Base-by-base conservation (phyloP, 1,284 basidiomycete genomes). In the Naganishia albida region DNA sequence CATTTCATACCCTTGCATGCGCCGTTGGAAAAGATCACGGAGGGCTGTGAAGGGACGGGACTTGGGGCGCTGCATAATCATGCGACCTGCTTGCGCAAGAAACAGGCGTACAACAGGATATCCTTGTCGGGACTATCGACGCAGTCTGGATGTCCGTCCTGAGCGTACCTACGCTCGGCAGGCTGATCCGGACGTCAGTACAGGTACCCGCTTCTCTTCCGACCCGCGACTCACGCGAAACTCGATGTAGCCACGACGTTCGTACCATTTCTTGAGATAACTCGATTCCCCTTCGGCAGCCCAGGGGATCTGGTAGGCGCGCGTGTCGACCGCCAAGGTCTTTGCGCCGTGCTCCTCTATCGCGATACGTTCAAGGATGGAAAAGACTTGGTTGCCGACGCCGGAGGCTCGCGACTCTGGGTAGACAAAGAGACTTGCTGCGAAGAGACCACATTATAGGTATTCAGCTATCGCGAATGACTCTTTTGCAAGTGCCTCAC, bases 381-480 rank as follows among this genome's bases (percentile, higher is more conserved):
- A 52, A 48, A 74, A 66, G 2, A 70, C 68, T 49, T 55, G 40
- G 25, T 54, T 51, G 2, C 73, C 73, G 2, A 70, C 40, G 20
- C 69, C 68, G 0, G 12, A 49, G 1, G 51, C 48, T 43, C 72
- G 73, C 48, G 68, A 69, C 40, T 65, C 34, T 7, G 66, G 46
- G 15, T 62, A 52, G 16, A 74, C 71, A 55, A 72, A 74, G 25
- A 74, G 68, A n/a, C 70, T 70, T 1, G 70, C 73, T 74, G 50
- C 26, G 8, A 46, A 42, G 38, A 20, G 12, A 51, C 2, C 15
- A 28, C 28, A 23, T 23, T n/a, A n/a, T n/a, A n/a, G 39, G 42
- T 2, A 53, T 59, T n/a, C 38, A 50, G 25, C 56, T 6, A 51
- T n/a, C n/a, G 46, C 28, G 55, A 49, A 23, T 38, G 38, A n/a